These are phyloP conservation scores for Pseudocercospora musae DNA, from an alignment of 2,329 filamentous ascomycete species.

Conservation along the genomic window DNA sequence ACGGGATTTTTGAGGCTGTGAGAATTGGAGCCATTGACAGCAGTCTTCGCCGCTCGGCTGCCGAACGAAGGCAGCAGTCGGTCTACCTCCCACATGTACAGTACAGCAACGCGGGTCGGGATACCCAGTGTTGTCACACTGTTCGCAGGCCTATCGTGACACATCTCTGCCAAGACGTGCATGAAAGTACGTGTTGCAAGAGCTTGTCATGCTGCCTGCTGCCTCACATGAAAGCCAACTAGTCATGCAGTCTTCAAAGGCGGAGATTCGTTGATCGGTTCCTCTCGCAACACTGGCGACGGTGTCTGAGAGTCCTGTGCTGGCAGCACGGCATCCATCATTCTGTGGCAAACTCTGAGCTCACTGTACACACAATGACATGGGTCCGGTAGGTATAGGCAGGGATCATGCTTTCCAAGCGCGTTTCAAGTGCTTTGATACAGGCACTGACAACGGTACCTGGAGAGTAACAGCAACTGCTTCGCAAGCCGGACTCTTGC, in stretches of 20 bases:
- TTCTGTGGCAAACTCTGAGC: conserved; percentile 14
- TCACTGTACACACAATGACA: conserved; percentile 11
- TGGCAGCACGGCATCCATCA: conserved; percentile 14
- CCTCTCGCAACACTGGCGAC: conserved; percentile 1
- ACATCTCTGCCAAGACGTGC: conserved; percentile 5
- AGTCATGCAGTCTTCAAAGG: conserved; percentile 2
- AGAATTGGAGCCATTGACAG: background rate
- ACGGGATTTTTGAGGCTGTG: background rate
- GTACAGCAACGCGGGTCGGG: background rate
- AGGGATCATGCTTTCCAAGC: conserved; percentile 12
- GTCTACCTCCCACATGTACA: background rate
- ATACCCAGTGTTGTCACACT: background rate
- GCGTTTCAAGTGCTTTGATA: conserved; percentile 21
- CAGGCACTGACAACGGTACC: conserved; percentile 18
- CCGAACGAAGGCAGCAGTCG: background rate
- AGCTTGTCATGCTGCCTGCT: conserved; percentile 1
- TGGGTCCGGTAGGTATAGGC: conserved; percentile 11
- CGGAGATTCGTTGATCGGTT: background rate
- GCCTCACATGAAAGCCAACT: conserved; percentile 3
- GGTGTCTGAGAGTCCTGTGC: conserved; percentile 8
- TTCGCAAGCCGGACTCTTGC: background rate
- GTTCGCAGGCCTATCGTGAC: conserved; percentile 4
- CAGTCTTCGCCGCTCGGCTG: background rate
- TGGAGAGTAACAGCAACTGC: conserved; percentile 5
- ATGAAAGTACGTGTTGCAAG: conserved; percentile 7